Base-by-base conservation (phyloP, 306 rosid genomes). In the Hippophae gyantsensis region DNA sequence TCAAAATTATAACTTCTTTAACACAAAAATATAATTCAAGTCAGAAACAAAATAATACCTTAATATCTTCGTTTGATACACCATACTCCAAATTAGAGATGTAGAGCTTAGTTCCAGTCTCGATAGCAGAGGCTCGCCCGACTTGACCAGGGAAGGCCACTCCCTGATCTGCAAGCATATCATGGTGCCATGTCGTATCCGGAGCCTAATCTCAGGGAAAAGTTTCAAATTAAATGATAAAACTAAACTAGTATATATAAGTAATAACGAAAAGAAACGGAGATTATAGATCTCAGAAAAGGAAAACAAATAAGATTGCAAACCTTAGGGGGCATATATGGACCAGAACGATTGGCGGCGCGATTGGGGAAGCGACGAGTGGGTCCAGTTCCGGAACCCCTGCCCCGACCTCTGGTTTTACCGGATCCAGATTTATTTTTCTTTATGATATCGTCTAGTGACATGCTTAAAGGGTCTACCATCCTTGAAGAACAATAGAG, bases 91-190 rank as follows among this genome's bases (percentile, higher is more conserved):
- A 79, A 70, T 86, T 93, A 7, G 99, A 86, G 42, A 93, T 81
- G 72, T 80, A 86, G 40, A 93, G 99, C 81, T 93, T 88, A 48
- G 95, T 82, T 58, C 95, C 97, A 3, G 99, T 93, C 74, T 93
- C 95, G 14, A 86, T 82, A 14, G 99, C 82, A 54, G 97, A 73
- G 6, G 95, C 85, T 70, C 89, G 78, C 25, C 80, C 86, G 40
- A 68, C 78, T 50, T 70, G 93, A 14, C 72, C 71, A 5, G 77
- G 42, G 61, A 1, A 74, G 9, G 65, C 76, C 40, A 76, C 69
- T 63, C 66, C 76, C 63, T 75, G 92, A 78, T 84, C 97, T 49
- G 70, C 64, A 60, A 42, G 84, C 85, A 93, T 26, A 75, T 93
- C 89, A 68, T 93, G 99, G 75, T 86, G 86, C 99, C 99, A 93